Evolutionary conservation across 306 rosid genomes (phyloP).

Genomic region (Amphicarpaea edgeworthii): DNA sequence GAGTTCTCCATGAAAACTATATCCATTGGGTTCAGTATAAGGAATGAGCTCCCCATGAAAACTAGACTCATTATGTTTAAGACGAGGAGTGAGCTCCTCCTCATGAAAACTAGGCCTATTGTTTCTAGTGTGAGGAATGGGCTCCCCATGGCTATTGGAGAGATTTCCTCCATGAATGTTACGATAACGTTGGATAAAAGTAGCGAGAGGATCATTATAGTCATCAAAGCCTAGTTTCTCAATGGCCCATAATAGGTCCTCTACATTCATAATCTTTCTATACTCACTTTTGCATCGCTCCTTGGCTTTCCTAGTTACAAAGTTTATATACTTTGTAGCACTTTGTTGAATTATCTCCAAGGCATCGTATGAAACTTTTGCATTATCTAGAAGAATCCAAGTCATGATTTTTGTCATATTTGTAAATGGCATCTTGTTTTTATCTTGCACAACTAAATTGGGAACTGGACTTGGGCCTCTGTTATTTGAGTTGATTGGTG

Average conservation of each 20-base stretch:
- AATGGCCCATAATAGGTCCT: constrained; percentile 41
- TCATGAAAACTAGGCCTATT: not conserved
- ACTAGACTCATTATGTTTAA: too few species aligned
- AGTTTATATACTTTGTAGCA: constrained; percentile 18
- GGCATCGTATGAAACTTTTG: not conserved
- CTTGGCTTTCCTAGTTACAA: not conserved
- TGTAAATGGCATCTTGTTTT: not conserved
- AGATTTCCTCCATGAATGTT: not conserved
- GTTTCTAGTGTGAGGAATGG: not conserved
- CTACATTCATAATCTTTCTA: not conserved
- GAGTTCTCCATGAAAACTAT: too few species aligned
- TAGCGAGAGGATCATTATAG: not conserved
- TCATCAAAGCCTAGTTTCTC: not conserved
- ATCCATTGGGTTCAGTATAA: too few species aligned
- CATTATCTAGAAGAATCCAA: not conserved
- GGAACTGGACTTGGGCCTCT: not conserved
- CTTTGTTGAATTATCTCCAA: not conserved
- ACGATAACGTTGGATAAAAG: constrained; percentile 7
- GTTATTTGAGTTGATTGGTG: not conserved
- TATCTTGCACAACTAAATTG: not conserved
- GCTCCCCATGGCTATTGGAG: not conserved
- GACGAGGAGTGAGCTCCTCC: too few species aligned
- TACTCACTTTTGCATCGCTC: not conserved
- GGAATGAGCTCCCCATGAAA: too few species aligned
- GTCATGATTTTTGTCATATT: constrained; percentile 12